Evolutionary conservation across 148 eudicot genomes (phyloP).

Genomic region (Spergularia marina): DNA sequence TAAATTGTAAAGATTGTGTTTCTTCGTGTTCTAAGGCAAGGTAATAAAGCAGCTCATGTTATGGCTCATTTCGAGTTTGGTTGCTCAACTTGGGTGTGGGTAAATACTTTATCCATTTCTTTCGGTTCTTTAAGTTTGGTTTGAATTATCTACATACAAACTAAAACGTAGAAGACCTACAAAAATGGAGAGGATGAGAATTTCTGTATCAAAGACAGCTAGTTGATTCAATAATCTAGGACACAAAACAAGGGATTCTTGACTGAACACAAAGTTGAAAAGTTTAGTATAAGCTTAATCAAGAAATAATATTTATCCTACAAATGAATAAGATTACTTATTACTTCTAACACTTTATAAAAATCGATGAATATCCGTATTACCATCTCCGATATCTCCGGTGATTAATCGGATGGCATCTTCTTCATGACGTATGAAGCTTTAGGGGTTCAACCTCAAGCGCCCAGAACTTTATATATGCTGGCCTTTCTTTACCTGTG

Average conservation of each 20-base stretch:
- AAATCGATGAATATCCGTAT: conserved; percentile 12
- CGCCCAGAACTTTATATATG: conserved; percentile 1
- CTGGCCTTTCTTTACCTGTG: conserved; percentile 19
- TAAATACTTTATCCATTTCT: too few relatives aligned
- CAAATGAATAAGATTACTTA: conserved; percentile 13
- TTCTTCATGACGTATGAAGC: conserved; percentile 1
- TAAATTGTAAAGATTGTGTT: too few relatives aligned
- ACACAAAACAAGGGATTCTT: not conserved
- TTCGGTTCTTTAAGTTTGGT: too few relatives aligned
- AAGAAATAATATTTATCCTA: conserved; percentile 22
- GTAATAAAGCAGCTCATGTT: too few relatives aligned
- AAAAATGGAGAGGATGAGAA: not conserved
- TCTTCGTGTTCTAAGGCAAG: too few relatives aligned
- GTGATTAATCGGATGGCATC: conserved; percentile 14
- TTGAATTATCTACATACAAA: too few relatives aligned
- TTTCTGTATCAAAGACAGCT: not conserved
- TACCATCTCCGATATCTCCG: conserved; percentile 13
- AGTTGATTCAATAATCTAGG: conserved; percentile 5
- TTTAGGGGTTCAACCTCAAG: not conserved
- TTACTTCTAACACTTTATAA: conserved; percentile 3
- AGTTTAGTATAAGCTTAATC: conserved; percentile 10
- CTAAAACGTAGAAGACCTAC: too few relatives aligned
- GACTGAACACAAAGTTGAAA: not conserved
- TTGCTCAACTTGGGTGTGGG: too few relatives aligned
- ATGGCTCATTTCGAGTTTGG: too few relatives aligned